Percentiles rank a stretch among this genome's conserved stretches.
These are phyloP conservation scores for Chalara sp. DNA, from an alignment of 2,329 filamentous ascomycete species.

Conservation along the genomic window DNA sequence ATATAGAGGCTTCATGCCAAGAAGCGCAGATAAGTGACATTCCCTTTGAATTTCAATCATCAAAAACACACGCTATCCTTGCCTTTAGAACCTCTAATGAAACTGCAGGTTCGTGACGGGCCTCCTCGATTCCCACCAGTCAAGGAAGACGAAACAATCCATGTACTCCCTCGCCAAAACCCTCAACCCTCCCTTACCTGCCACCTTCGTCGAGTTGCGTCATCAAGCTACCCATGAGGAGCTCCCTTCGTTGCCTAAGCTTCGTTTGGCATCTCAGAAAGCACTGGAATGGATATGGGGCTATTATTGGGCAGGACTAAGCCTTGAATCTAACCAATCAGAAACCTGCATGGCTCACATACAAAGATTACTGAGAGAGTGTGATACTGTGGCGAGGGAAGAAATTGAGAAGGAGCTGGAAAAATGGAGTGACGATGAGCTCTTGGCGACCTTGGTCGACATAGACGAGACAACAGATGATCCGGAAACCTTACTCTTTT, in stretches of 20 bases:
- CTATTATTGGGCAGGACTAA: conserved; percentile 64
- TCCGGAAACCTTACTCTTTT: conserved; percentile 10
- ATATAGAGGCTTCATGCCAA: background rate
- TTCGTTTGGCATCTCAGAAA: conserved; percentile 62
- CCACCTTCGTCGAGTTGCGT: conserved; percentile 79
- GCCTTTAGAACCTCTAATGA: background rate
- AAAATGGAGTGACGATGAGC: conserved; percentile 13
- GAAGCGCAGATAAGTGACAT: background rate
- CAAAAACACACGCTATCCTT: background rate
- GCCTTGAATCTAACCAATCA: background rate
- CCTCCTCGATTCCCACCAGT: conserved; percentile 66
- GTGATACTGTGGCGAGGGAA: conserved; percentile 16
- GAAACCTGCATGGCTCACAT: conserved; percentile 20
- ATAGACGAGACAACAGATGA: conserved; percentile 13
- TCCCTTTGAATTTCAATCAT: background rate
- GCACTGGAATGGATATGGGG: conserved; percentile 82
- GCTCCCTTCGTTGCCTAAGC: conserved; percentile 66
- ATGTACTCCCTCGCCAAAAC: conserved; percentile 68
- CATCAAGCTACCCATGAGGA: conserved; percentile 90
- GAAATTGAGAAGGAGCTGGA: conserved; percentile 10
- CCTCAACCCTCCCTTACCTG: conserved; percentile 53
- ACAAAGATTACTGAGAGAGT: conserved; percentile 12
- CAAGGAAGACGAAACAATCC: conserved; percentile 58
- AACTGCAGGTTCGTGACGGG: conserved; percentile 66
- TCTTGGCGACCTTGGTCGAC: conserved; percentile 17